These are phyloP conservation scores for Ascochyta viciae-villosae DNA, from an alignment of 2,329 filamentous ascomycete genomes.

Conservation along the genomic window DNA sequence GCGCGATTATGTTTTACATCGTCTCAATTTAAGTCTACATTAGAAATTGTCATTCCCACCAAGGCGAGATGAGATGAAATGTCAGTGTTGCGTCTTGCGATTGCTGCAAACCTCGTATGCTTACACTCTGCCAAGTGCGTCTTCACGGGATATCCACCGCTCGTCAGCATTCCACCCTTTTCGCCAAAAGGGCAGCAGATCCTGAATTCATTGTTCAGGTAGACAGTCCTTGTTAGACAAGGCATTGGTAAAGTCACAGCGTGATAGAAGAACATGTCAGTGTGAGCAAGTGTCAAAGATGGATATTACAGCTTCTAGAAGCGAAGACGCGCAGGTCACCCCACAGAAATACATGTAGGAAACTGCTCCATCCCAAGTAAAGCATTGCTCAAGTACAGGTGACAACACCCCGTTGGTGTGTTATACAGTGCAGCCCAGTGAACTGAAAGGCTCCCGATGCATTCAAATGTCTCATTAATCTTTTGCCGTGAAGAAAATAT, in stretches of 20 bases:
- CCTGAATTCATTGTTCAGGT: not conserved
- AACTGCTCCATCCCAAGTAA: not conserved
- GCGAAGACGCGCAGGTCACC: not conserved
- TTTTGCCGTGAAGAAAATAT: not conserved
- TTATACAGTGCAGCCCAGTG: slow-evolving; percentile 2
- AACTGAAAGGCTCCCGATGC: not conserved
- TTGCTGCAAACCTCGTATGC: too few species aligned
- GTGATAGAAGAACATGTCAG: not conserved
- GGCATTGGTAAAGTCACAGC: not conserved
- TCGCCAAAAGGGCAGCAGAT: not conserved
- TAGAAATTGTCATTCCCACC: not conserved
- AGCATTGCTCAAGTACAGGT: slow-evolving; percentile 1
- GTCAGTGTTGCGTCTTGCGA: too few species aligned
- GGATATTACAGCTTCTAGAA: slow-evolving; percentile 6
- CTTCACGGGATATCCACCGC: too few species aligned
- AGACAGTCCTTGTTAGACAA: not conserved
- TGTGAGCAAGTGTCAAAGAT: not conserved
- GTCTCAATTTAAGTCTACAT: not conserved
- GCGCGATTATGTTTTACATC: not conserved
- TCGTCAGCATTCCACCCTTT: not conserved
- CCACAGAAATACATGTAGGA: not conserved
- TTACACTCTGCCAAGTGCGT: too few species aligned
- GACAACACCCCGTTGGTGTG: not conserved
- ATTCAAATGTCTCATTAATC: not conserved
- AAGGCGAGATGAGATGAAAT: too few species aligned